These are phyloP conservation scores for Colletotrichum siamense DNA, from an alignment of 2,329 filamentous ascomycete genomes.

Conservation along the genomic window DNA sequence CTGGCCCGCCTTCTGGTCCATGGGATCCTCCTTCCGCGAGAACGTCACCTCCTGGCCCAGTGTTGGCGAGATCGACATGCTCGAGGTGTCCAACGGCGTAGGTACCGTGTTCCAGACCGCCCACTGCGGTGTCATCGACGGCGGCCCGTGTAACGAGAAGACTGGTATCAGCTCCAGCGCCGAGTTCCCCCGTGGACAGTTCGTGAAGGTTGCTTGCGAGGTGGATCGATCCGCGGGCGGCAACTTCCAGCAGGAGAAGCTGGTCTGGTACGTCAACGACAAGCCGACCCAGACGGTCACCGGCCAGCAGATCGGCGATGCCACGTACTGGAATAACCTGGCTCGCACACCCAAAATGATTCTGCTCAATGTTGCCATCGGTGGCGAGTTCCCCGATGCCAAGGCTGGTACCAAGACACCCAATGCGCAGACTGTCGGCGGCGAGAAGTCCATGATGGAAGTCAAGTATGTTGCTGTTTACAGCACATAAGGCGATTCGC, in stretches of 20 bases:
- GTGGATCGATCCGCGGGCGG: slow-evolving; percentile 33
- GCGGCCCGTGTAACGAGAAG: slow-evolving; percentile 48
- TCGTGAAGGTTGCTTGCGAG: slow-evolving; percentile 36
- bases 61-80: slow-evolving; percentile 49
- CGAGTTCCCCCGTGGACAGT: slow-evolving; percentile 32
- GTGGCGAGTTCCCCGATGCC: slow-evolving; percentile 41
- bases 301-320: slow-evolving; percentile 29
- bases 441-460: slow-evolving; percentile 37
- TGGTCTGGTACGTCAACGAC: slow-evolving; percentile 42
- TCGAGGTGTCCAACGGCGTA: slow-evolving; percentile 48
- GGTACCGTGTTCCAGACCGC: slow-evolving; percentile 38
- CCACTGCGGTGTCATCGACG: slow-evolving; percentile 45
- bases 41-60: slow-evolving; percentile 46
- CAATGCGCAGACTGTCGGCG: slow-evolving; percentile 35
- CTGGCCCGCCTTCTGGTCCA: slow-evolving; percentile 54
- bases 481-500: background rate
- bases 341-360: slow-evolving; percentile 37
- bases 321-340: slow-evolving; percentile 34
- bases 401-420: slow-evolving; percentile 37
- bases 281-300: slow-evolving; percentile 29
- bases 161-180: slow-evolving; percentile 33
- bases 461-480: slow-evolving; percentile 46
- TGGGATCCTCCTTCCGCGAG: slow-evolving; percentile 42
- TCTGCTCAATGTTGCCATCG: slow-evolving; percentile 45
- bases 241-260: slow-evolving; percentile 33